These are phyloP conservation scores for Amesomyces nigricolor DNA, from an alignment of 2,329 filamentous ascomycete species.

Conservation along the genomic window DNA sequence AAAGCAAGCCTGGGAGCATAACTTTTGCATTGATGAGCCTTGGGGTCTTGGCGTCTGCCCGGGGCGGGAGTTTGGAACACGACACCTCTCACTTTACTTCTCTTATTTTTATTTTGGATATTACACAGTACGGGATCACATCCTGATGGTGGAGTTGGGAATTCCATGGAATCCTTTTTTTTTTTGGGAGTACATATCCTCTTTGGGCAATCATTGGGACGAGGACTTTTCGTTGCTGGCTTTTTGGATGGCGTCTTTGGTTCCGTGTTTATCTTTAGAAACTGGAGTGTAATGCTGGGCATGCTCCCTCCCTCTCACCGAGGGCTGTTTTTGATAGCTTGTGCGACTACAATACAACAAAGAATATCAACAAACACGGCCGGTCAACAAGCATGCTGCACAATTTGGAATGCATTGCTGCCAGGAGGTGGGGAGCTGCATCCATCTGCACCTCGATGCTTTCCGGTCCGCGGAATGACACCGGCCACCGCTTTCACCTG, in stretches of 20 bases:
- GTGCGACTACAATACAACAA: too few species aligned
- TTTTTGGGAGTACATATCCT: conserved; percentile 1
- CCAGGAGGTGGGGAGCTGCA: too few species aligned
- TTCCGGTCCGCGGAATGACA: not conserved
- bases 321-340: too few species aligned
- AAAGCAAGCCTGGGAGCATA: conserved; percentile 11
- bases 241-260: not conserved
- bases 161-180: not conserved
- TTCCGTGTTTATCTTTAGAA: not conserved
- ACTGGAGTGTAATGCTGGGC: too few species aligned
- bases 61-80: not conserved
- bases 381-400: too few species aligned
- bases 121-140: too few species aligned
- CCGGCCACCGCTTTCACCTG: not conserved
- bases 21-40: conserved; percentile 1
- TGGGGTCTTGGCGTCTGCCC: conserved; percentile 7
- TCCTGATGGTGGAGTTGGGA: not conserved
- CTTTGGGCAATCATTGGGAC: not conserved
- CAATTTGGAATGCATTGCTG: too few species aligned
- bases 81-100: not conserved
- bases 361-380: too few species aligned
- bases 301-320: too few species aligned
- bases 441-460: too few species aligned
- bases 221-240: too few species aligned
- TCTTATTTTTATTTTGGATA: not conserved